Evolutionary conservation across 352 stramenopile genomes (phyloP), one percentile per base, ranked within the genome.

Genomic region (Pythium angustatum): DNA sequence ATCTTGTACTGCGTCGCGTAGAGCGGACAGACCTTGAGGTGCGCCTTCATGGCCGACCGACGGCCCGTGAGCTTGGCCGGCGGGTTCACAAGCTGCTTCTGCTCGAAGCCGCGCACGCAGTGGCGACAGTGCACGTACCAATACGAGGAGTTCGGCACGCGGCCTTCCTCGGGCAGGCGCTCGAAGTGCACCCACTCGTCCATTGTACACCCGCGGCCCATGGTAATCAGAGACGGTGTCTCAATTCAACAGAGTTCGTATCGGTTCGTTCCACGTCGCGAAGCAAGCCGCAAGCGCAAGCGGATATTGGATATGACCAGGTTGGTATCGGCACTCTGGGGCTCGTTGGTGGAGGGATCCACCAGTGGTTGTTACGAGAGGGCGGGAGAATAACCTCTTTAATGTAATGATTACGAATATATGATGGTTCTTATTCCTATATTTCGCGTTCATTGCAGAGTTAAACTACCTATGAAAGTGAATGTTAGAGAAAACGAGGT

Each of bases 151-250:
- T 89, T 90, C 52, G 82, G 77, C 69, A 91, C 83, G 52, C 79
- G 76, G 14, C 83, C 83, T 45, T 86, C 79, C 14, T 81, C 75
- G 1, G 71, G 73, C 54, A 87, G 72, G 64, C 85, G 85, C 66
- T 91, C 75, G 68, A 93, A 93, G 73, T 93, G 85, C 22, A 66
- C 78, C 84, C 84, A 93, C 72, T 93, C 84, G 72, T 91, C 80
- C 81, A 93, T 88, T 15, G 80, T 88, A 66, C 80, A 87, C 6
- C 78, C 78, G 28, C 84, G 80, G 8, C 84, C 84, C 84, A 93
- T 93, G 54, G 34, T 73, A 6, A 19, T 56, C 36, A 51, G n/a
- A 1, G 3, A 11, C 8, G 14, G 7, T 28, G 33, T n/a, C 3
- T 43, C 38, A 57, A 55, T 64, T 70, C 63, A 65, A 70, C 41